Conservation (phyloP, 208 protist species). For the Jaenimonas drosophilae region DNA sequence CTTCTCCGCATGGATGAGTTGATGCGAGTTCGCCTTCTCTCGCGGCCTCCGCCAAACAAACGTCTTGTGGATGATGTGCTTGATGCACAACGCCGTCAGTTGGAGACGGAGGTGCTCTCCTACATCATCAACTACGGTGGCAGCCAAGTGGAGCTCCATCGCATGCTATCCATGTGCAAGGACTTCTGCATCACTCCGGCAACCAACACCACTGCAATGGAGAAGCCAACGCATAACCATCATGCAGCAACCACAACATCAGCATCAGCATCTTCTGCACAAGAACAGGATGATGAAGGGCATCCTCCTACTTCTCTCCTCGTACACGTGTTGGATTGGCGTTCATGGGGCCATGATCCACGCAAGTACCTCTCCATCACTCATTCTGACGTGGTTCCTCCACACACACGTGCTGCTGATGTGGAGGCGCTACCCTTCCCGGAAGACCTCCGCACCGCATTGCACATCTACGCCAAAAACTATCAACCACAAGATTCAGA, state of each 20-base stretch:
- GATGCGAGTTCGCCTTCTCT: conserved; percentile 24
- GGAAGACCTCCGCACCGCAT: conserved; percentile 5
- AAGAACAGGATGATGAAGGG: background rate
- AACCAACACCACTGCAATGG: no score
- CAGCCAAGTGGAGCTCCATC: no score
- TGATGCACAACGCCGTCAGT: conserved; percentile 12
- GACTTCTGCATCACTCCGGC: no score
- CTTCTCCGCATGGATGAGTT: conserved; percentile 15
- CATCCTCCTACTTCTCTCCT: conserved; percentile 12
- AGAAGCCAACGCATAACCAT: no score
- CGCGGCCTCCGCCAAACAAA: conserved; percentile 5
- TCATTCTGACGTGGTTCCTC: conserved; percentile 2
- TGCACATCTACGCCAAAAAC: conserved; percentile 9
- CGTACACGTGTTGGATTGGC: conserved; percentile 20
- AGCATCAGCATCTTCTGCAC: background rate
- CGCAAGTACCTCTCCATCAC: conserved; percentile 1
- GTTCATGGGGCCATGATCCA: conserved; percentile 12
- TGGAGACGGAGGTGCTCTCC: conserved; percentile 16
- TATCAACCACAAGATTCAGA: no score
- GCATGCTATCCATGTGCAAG: no score
- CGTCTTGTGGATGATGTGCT: conserved; percentile 11
- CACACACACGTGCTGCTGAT: background rate
- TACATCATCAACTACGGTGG: no score
- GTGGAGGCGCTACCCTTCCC: conserved; percentile 19
- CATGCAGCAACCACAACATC: conserved; percentile 2